These are phyloP conservation scores for Przewalskia tangutica DNA, from an alignment of 257 asterid species.

Conservation along the genomic window DNA sequence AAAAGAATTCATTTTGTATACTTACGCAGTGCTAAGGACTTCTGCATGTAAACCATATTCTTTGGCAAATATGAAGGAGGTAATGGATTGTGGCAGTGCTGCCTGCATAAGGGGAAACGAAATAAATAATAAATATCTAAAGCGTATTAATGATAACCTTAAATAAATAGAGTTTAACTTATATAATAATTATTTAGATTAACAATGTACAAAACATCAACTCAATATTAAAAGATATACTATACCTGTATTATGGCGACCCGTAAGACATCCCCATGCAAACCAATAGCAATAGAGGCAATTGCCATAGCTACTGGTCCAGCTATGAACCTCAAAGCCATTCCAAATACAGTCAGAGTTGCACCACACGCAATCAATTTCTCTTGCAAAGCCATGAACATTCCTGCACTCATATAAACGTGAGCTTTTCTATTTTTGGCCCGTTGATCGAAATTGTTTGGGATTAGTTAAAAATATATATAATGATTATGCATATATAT, in stretches of 20 bases:
- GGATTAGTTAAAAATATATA: too few species aligned
- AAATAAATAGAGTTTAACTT: too few species aligned
- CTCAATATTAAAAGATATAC: too few species aligned
- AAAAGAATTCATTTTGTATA: not conserved
- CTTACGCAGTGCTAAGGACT: slow-evolving; percentile 63
- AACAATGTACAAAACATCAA: too few species aligned
- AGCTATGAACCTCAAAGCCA: slow-evolving; percentile 25
- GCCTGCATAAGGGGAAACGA: slow-evolving; percentile 28
- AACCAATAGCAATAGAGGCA: slow-evolving; percentile 22
- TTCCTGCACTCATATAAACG: slow-evolving; percentile 8
- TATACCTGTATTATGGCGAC: slow-evolving; percentile 29
- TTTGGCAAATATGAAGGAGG: slow-evolving; percentile 55
- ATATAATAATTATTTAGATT: too few species aligned
- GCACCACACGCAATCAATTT: slow-evolving; percentile 26
- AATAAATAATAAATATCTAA: not conserved
- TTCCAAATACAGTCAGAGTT: slow-evolving; percentile 16
- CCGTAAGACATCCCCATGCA: slow-evolving; percentile 25
- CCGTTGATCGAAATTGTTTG: too few species aligned
- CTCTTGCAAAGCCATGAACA: slow-evolving; percentile 34
- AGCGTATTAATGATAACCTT: too few species aligned
- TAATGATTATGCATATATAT: too few species aligned
- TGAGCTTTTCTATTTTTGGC: too few species aligned
- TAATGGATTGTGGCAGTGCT: slow-evolving; percentile 56
- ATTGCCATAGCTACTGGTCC: slow-evolving; percentile 37
- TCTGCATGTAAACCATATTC: slow-evolving; percentile 61